Base-by-base conservation (phyloP, 1,139 yeast genomes). In the Geotrichum histeridarum region DNA sequence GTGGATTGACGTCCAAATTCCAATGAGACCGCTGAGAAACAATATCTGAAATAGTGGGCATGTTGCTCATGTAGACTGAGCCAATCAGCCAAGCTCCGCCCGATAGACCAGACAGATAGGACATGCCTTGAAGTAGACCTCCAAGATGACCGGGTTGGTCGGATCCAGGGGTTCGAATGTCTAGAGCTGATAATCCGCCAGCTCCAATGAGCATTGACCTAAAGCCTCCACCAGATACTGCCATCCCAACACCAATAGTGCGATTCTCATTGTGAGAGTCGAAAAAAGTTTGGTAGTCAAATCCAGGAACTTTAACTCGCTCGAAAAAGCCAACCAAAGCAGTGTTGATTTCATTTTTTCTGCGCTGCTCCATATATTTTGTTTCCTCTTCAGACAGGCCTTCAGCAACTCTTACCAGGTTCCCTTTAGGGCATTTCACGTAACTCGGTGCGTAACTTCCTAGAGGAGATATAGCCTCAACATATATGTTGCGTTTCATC, bases 61-160 rank as follows among this genome's bases (percentile, higher is more conserved):
- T 89, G 68, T 88, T 86, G 70, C 90, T 89, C 70, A 82, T 76
- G n/a, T 83, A 86, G 50, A 89, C 69, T 9, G 95, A 79, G 2
- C 94, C 91, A 11, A 88, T 81, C 52, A 89, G 75, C 96, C 96
- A 89, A 58, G 83, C 81, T 52, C 96, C 95, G 42, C 95, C 95
- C 0, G 91, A 83, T 43, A 86, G 75, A 41, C 95, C 96, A 0
- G 86, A 77, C 47, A 89, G 65, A 67, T 88, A 89, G 1, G 94
- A 82, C 0, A 93, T 67, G 1, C 85, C 73, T 63, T 90, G 89
- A 50, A 86, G 73, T 53, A 89, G 72, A 1, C 96, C 95, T 36
- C 95, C 95, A 51, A 89, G 69, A 47, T 65, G 64, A n/a, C 94
- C 95, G 54, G 74, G 70, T 1, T 76, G 79, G 17, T 68, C 70